Evolutionary conservation across 163 green algal species (phyloP), one percentile per base, ranked within the genome.

Genomic region (Botryococcus braunii): DNA sequence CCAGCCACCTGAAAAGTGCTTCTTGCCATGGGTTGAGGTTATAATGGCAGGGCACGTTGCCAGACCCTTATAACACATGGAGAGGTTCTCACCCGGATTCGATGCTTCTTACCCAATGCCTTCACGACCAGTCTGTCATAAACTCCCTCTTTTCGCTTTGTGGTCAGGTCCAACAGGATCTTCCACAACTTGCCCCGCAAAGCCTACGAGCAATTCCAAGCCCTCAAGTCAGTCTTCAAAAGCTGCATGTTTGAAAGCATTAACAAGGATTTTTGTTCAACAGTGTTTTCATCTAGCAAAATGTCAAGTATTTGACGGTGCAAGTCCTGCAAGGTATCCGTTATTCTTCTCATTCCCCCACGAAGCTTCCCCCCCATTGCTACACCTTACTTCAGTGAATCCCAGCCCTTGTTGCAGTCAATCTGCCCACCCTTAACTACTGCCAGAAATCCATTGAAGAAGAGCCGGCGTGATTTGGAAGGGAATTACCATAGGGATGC

Each of bases 141-240:
- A 39, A 75, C 62, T 1, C 74, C 82, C 11, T 62, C 39, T 37
- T 68, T 56, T 32, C 55, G 66, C 35, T 74, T 73, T 32, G 36
- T 23, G 5, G 66, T 66, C 5, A 74, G 34, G 29, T 69, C 52
- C 47, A 87, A 64, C 41, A 87, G 82, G 1, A 63, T 36, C 32
- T 73, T 69, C 81, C 81, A 87, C 68, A 82, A 63, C 52, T 55
- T 39, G 11, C 72, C 72, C 4, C 79, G 74, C 47, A 75, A 43
- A 3, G 69, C 35, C 73, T 79, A 65, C 62, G 62, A 17, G 5
- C 31, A 52, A 23, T 35, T 39, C 25, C 36, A 31, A 21, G 13
- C 23, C 21, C 36, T 35, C 7, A 34, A 52, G 9, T 50, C 21
- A 50, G 1, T 7, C 36, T 23, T 34, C 11, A 60, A 7, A 60